Base-by-base conservation (phyloP, 148 eudicot genomes). In the Beta vulgaris region DNA sequence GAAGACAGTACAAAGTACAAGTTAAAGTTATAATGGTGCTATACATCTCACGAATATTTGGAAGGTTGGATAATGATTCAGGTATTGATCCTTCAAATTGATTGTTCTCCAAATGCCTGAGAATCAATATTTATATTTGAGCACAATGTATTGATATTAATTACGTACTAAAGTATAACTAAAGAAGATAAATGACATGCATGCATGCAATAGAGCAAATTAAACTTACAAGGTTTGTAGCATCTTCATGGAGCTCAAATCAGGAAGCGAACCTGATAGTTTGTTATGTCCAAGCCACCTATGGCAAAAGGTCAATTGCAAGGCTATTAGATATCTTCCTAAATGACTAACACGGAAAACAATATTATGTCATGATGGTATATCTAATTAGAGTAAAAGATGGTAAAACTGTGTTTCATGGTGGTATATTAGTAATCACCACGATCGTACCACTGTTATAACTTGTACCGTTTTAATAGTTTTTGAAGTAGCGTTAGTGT, bases 51-150 rank as follows among this genome's bases (percentile, higher is more conserved):
- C 62, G 84, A 39, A 94, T 87, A 28, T 74, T 83, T 68, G 93
- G 91, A 62, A 94, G 89, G 36, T 67, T 48, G 42, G 80, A 89
- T 46, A 94, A 51, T 18, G 96, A 86, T 68, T 79, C 74, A 0
- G 97, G 98, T 55, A 91, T 84, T 25, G 82, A 15, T 79, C 98
- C 98, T 81, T 87, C 79, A 13, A 94, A 69, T 71, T 88, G 89
- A 75, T 94, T 94, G 67, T 83, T 75, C 82, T 94, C 96, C 84
- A 94, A 83, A 82, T 94, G 91, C 89, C 97, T 94, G 44, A n/a
- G 13, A 39, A 69, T 16, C 57, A 73, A 4, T 18, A 15, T 1
- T 21, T 48, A 48, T 14, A 21, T 14, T 14, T 31, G 28, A 18
- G 60, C 5, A 55, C 10, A 54, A n/a, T n/a, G n/a, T 28, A 25